These are phyloP conservation scores for Fusarium sp. DNA, from an alignment of 2,329 filamentous ascomycete species.

Conservation along the genomic window DNA sequence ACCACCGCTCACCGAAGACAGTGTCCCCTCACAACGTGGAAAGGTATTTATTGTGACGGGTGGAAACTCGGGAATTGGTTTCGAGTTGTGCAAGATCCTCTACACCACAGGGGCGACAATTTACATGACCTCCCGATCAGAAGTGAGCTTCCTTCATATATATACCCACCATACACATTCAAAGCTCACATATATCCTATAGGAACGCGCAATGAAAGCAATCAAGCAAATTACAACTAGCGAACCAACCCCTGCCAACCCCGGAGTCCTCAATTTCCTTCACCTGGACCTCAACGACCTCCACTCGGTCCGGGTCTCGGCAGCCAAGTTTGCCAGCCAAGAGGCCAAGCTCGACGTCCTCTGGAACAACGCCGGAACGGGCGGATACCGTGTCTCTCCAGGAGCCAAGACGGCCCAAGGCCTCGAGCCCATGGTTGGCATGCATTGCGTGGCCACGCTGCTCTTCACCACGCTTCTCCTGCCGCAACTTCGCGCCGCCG, in stretches of 20 bases:
- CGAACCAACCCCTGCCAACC: constrained; percentile 2
- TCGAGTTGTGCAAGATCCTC: constrained; percentile 62
- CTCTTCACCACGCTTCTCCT: constrained; percentile 49
- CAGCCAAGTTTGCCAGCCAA: constrained; percentile 47
- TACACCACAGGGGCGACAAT: constrained; percentile 63
- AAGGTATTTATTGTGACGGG: constrained; percentile 60
- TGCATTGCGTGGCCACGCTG: constrained; percentile 49
- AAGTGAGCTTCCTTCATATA: constrained; percentile 8
- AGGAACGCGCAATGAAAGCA: constrained; percentile 36
- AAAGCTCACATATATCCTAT: too few species aligned
- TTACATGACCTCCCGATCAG: constrained; percentile 61
- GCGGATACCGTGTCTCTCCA: constrained; percentile 17
- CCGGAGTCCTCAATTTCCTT: constrained; percentile 46
- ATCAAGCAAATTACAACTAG: constrained; percentile 45
- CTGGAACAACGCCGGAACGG: constrained; percentile 51
- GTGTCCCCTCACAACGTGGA: constrained; percentile 41
- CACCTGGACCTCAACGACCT: constrained; percentile 55
- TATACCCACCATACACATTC: background rate
- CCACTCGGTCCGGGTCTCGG: constrained; percentile 51
- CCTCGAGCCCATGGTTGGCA: constrained; percentile 47
- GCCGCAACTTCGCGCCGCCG: constrained; percentile 46
- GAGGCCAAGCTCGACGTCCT: constrained; percentile 56
- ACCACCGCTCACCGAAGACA: constrained; percentile 41
- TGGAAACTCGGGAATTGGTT: constrained; percentile 54
- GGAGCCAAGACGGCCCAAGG: constrained; percentile 41